A percentile compares a stretch with the other conserved stretches of the same genome.
Conservation (phyloP, 345 rosid species). For the Leavenworthia alabamica region DNA sequence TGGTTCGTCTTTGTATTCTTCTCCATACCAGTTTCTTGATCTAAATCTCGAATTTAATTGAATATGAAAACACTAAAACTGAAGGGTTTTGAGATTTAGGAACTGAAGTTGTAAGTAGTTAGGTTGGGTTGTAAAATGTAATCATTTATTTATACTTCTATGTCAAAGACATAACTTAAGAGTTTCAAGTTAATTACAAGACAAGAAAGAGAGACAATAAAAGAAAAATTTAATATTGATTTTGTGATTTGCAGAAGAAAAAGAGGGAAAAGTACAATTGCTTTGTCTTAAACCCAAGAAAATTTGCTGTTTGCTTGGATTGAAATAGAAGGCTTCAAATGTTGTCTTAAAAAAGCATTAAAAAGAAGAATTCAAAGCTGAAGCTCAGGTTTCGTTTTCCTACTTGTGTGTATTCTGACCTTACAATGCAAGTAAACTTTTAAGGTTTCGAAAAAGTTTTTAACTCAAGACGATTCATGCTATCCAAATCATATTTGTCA, state of each 20-base stretch:
- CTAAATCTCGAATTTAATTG: too few relatives aligned
- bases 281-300: conserved; percentile 27
- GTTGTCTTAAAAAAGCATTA: conserved; percentile 10
- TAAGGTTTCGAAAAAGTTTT: neutral
- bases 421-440: conserved; percentile 21
- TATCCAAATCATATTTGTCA: neutral
- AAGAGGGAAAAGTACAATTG: conserved; percentile 1
- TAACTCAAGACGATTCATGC: neutral
- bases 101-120: neutral
- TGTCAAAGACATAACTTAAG: neutral
- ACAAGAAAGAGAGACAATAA: conserved; percentile 10
- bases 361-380: neutral
- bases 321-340: conserved; percentile 25
- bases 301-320: conserved; percentile 27
- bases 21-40: neutral
- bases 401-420: neutral
- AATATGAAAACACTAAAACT: neutral
- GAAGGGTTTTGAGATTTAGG: neutral
- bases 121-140: neutral
- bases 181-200: conserved; percentile 20
- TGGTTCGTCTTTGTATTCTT: conserved; percentile 8
- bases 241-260: conserved; percentile 13
- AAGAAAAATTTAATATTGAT: neutral
- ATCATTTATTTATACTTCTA: conserved; percentile 7
- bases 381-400: conserved; percentile 24